A percentile compares a stretch with the other conserved stretches of the same genome.
These are phyloP conservation scores for Penicillium lagena DNA, from an alignment of 495 filamentous ascomycete species.

Conservation along the genomic window DNA sequence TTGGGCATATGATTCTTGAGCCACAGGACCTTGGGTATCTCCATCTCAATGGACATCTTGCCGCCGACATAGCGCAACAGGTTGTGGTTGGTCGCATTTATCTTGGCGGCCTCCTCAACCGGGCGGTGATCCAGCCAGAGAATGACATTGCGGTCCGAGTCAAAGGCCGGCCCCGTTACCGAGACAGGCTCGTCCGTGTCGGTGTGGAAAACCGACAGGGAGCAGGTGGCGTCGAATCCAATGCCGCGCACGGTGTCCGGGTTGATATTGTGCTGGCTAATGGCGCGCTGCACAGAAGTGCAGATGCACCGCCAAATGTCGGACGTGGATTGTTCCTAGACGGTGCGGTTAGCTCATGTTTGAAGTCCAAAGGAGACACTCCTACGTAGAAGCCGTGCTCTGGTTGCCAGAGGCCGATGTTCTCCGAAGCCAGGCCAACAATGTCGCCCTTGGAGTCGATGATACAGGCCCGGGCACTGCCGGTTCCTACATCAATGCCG, in stretches of 20 bases:
- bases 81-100: slow-evolving; percentile 88
- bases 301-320: slow-evolving; percentile 96
- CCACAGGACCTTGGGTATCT: slow-evolving; percentile 96
- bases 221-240: slow-evolving; percentile 97
- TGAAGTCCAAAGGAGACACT: neutral
- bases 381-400: slow-evolving; percentile 79
- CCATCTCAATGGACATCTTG: slow-evolving; percentile 98
- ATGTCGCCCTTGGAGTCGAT: slow-evolving; percentile 89
- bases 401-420: slow-evolving; percentile 94
- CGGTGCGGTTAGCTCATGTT: neutral
- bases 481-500: slow-evolving; percentile 93
- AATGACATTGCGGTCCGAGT: slow-evolving; percentile 82
- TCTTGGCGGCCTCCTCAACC: slow-evolving; percentile 77
- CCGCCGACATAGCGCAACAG: slow-evolving; percentile 94
- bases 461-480: slow-evolving; percentile 89
- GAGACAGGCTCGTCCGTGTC: slow-evolving; percentile 86
- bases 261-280: slow-evolving; percentile 73
- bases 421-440: slow-evolving; percentile 80
- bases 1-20: slow-evolving; percentile 97
- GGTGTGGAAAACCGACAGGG: slow-evolving; percentile 79
- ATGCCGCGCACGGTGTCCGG: slow-evolving; percentile 71
- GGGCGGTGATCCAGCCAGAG: slow-evolving; percentile 93
- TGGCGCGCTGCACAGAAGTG: slow-evolving; percentile 66
- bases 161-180: slow-evolving; percentile 81
- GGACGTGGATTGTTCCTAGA: slow-evolving; percentile 91